Evolutionary conservation across 148 eudicot genomes (phyloP).

Genomic region (Hydrangea macrophylla): DNA sequence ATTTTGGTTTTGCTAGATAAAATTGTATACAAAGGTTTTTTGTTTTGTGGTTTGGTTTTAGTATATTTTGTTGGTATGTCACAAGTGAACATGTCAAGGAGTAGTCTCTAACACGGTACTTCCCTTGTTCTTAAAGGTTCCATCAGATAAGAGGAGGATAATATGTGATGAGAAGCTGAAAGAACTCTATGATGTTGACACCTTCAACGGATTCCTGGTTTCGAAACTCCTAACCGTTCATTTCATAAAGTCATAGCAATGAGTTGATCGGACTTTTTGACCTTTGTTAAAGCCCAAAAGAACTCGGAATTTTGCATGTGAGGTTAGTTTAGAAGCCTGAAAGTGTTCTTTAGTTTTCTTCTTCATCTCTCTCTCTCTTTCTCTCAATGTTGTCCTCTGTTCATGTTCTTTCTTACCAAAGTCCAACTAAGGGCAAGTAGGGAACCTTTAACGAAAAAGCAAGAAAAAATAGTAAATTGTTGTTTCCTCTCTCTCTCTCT

Average conservation of each 20-base stretch:
- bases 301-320: constrained; percentile 16
- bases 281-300: constrained; percentile 6
- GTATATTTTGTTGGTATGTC: neutral
- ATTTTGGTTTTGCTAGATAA: neutral
- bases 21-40: neutral
- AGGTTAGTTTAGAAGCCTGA: constrained; percentile 7
- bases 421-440: neutral
- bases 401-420: constrained; percentile 4
- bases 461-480: neutral
- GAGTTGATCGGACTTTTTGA: constrained; percentile 20
- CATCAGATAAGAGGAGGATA: constrained; percentile 66
- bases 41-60: neutral
- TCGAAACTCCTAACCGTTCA: constrained; percentile 61
- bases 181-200: constrained; percentile 78
- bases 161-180: constrained; percentile 86
- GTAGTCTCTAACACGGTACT: constrained; percentile 7
- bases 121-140: constrained; percentile 59
- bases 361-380: neutral
- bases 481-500: neutral
- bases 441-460: neutral
- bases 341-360: too few relatives aligned
- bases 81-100: neutral
- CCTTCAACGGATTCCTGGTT: constrained; percentile 66
- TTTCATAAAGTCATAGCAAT: constrained; percentile 50
- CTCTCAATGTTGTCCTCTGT: neutral